Base-by-base conservation (phyloP, 257 asterid species). In the Solanum tarapatanum region DNA sequence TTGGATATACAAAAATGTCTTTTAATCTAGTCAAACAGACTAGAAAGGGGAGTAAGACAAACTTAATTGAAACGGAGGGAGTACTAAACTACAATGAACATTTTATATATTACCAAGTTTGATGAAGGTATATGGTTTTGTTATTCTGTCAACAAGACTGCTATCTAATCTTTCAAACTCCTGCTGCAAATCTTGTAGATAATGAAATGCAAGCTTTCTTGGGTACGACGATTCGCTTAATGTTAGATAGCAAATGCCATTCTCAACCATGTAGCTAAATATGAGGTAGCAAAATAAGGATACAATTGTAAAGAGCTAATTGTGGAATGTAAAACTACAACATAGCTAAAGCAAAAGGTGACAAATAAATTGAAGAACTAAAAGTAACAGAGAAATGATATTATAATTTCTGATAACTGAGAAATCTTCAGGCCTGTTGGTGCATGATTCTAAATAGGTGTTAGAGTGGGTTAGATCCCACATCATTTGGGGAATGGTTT, bases 221-320 rank as follows among this genome's bases (percentile, higher is more conserved):
- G 98, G 98, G 84, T 93, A 93, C 4, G 91, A 84, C 43, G 91
- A 90, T 69, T 92, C 96, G 73, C 94, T 86, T 0, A 93, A 90
- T 4, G 87, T 90, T 91, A 93, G 92, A 84, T 91, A 93, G 87
- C 96, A 94, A 73, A 94, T 86, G 16, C 93, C 96, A 85, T 93
- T 86, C 82, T 89, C 96, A 32, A 93, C 93, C 37, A 93, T 79
- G 87, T 89, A 92, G 88, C 95, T 94, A 90, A 73, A 87, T 69
- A 72, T 55, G 6, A 21, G 32, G 39, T 60, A 88, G 60, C 86
- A 37, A 5, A 86, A 33, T 9, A 84, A 30, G 23, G 69, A 43
- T 9, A 82, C 5, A 43, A 3, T 17, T 4, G 4, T 35, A 21
- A 26, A 32, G 85, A n/a, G 70, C 21, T n/a, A 10, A 86, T 24